These are phyloP conservation scores for Paramecium tetraurelia DNA, from an alignment of 73 alveolate species.

Conservation along the genomic window DNA sequence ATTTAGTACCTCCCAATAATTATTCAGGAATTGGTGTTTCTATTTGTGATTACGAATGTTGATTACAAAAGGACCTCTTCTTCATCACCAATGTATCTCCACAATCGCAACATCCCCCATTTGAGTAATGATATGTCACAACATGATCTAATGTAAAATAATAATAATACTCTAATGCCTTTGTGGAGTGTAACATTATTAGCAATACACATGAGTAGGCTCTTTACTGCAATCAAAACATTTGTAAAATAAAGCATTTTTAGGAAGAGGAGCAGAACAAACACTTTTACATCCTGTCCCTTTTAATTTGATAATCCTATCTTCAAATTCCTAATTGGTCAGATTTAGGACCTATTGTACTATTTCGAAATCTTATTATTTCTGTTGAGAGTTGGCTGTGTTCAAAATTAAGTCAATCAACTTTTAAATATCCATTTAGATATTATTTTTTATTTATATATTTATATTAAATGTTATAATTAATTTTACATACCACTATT, in stretches of 20 bases:
- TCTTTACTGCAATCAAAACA: slow-evolving; percentile 16
- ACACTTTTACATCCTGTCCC: background rate
- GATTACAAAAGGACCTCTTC: background rate
- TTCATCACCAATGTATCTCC: background rate
- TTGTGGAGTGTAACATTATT: background rate
- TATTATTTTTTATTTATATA: background rate
- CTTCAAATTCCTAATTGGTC: background rate
- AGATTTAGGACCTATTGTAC: background rate
- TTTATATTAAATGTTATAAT: no score
- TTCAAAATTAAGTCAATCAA: background rate
- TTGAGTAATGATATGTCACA: slow-evolving; percentile 4
- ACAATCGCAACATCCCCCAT: slow-evolving; percentile 34
- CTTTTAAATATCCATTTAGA: background rate
- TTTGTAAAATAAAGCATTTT: background rate
- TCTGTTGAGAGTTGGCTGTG: background rate
- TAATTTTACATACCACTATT: no score
- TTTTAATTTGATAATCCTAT: background rate
- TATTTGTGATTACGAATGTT: background rate
- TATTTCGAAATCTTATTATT: background rate
- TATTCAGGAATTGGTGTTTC: background rate
- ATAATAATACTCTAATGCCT: background rate
- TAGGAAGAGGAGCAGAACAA: background rate
- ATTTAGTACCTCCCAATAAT: background rate
- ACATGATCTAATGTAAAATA: background rate
- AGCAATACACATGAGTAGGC: slow-evolving; percentile 10